A percentile compares a stretch with the other conserved stretches of the same genome.
Conservation (phyloP, 495 filamentous ascomycete genomes). For the Aspergillus bridgeri region DNA sequence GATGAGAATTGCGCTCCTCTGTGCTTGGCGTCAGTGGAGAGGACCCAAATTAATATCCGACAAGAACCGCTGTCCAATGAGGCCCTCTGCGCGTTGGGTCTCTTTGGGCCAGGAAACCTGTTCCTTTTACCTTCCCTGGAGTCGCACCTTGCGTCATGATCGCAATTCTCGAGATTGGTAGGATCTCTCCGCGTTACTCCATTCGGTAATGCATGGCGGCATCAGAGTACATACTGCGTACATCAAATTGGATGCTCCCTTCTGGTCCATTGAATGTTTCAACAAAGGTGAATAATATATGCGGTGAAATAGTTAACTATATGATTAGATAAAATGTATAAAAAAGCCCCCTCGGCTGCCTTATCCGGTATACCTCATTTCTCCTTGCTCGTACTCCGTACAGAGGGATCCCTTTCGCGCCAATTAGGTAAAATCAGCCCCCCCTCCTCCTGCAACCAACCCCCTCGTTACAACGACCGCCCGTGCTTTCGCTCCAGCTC, state of each 20-base stretch:
- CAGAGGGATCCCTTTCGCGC: background rate
- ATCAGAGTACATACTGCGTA: no score
- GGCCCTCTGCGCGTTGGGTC: background rate
- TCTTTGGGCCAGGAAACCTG: background rate
- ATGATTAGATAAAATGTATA: no score
- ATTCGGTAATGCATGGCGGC: background rate
- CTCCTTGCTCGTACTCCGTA: background rate
- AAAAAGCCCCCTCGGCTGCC: no score
- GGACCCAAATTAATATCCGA: slow-evolving; percentile 15
- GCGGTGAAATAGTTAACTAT: background rate
- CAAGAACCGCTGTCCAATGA: background rate
- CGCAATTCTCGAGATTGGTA: background rate
- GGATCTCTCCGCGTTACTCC: background rate
- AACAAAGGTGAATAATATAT: background rate
- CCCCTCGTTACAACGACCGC: background rate
- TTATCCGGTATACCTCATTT: no score
- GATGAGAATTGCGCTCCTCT: background rate
- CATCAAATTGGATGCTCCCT: background rate
- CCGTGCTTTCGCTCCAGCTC: slow-evolving; percentile 6
- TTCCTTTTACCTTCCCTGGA: background rate
- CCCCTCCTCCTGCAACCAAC: background rate
- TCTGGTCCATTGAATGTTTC: background rate
- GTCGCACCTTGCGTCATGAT: slow-evolving; percentile 11
- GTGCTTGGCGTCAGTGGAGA: slow-evolving; percentile 6
- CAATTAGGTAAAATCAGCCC: background rate